Base-by-base conservation (phyloP, 345 rosid genomes). In the Citrus unshiu region DNA sequence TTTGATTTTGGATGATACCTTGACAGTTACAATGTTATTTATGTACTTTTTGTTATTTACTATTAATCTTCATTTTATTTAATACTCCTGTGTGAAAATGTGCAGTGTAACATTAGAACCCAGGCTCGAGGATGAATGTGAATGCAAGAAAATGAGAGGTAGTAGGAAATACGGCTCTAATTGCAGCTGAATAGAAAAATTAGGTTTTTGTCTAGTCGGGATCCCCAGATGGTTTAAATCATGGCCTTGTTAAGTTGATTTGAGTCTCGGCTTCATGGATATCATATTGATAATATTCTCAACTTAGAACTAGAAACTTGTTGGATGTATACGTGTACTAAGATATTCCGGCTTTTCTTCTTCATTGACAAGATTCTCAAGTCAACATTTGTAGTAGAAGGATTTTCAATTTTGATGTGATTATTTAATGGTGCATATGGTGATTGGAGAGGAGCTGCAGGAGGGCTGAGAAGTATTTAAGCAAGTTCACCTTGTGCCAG, bases 401-500 rank as follows among this genome's bases (percentile, higher is more conserved):
- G 78, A 75, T 60, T 70, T 37, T 37, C 40, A 37, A 7, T 7
- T 39, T 61, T 51, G 35, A 60, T 70, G 74, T 14, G 54, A 4
- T 46, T 70, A 63, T 65, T 6, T 29, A 63, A 34, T 22, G 59
- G 24, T 49, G 66, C 70, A 73, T 72, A 39, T 72, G 72, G 29
- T 24, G 32, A 77, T 68, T 71, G 62, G 67, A 67, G 49, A 74
- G 73, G 68, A 29, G 70, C 79, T 69, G 46, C 56, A 72, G 30
- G 72, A 73, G 66, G 58, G 70, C 60, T 6, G 39, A 75, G 56
- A 58, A 39, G 57, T 43, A 74, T 70, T 69, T 58, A 79, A 61
- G 71, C 77, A 56, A 51, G 70, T 67, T 78, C 66, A 73, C 66
- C 62, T 21, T 19, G 59, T 78, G 37, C 68, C 78, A 72, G 78